A percentile compares a stretch with the other conserved stretches of the same genome.
Evolutionary conservation across 1,284 basidiomycete genomes (phyloP).

Genomic region (Melampsora larici-populina): DNA sequence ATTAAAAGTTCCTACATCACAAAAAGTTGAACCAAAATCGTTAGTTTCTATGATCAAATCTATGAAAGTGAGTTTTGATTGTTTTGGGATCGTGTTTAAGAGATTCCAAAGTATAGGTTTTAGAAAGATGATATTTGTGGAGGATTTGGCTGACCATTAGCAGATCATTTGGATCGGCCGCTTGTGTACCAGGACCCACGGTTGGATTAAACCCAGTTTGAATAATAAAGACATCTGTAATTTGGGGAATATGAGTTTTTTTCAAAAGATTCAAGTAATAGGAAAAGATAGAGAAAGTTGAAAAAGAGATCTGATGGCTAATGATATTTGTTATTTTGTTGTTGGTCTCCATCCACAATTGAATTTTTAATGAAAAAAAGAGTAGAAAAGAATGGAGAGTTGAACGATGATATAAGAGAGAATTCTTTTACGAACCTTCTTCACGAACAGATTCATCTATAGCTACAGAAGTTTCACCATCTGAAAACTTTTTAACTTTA

Average conservation of each 20-base stretch:
- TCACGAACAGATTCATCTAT: constrained; percentile 85
- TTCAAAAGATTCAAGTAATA: too few species aligned
- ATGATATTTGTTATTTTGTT: too few species aligned
- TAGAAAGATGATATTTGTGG: background rate
- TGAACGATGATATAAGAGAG: constrained; percentile 49
- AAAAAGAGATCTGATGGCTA: too few species aligned
- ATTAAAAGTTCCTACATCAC: constrained; percentile 57
- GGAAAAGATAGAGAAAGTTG: constrained; percentile 4
- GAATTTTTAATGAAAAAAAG: constrained; percentile 49
- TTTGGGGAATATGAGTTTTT: background rate
- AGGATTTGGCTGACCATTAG: constrained; percentile 61
- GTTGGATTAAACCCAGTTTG: constrained; percentile 59
- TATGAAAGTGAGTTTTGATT: too few species aligned
- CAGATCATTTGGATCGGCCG: constrained; percentile 54
- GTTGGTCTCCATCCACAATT: too few species aligned
- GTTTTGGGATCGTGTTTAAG: too few species aligned
- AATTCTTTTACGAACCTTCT: constrained; percentile 58
- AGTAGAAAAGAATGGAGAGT: constrained; percentile 28
- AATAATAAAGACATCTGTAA: constrained; percentile 82
- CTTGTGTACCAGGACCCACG: constrained; percentile 43
- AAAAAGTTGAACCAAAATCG: background rate
- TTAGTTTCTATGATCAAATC: background rate
- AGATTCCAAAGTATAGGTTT: too few species aligned
- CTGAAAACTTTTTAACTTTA: constrained; percentile 92
- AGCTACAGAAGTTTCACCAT: constrained; percentile 65